phyloP scores from a whole-genome alignment of 345 rosid genomes.

The Eucalyptus cloeziana region DNA sequence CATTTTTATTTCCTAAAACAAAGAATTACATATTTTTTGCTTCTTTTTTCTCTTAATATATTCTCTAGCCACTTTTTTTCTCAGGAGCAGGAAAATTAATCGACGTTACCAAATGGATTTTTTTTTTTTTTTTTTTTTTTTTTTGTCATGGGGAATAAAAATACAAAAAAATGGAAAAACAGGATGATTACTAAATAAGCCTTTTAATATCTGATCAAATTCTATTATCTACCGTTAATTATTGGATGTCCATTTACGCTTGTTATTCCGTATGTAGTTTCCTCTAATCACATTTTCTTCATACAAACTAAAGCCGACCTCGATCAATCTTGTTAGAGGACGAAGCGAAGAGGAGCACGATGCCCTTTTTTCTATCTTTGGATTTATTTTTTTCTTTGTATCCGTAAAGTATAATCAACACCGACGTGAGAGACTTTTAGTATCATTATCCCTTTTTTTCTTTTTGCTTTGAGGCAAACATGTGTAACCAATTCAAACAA shows the following conservation, averaged over 20 bases:
- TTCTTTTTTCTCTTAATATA: too few relatives aligned
- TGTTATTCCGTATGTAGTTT: neutral
- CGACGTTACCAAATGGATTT: accelerated
- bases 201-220: neutral
- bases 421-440: neutral
- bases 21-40: too few relatives aligned
- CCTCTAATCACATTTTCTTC: neutral
- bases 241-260: neutral
- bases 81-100: accelerated
- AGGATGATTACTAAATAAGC: accelerated
- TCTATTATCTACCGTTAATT: neutral
- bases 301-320: neutral
- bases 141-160: too few relatives aligned
- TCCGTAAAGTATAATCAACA: neutral
- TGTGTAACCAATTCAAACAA: neutral
- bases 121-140: too few relatives aligned
- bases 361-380: neutral
- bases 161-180: too few relatives aligned
- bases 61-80: too few relatives aligned
- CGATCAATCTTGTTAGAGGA: neutral
- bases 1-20: too few relatives aligned
- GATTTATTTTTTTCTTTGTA: neutral
- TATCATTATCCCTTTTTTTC: neutral
- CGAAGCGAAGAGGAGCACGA: neutral
- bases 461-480: neutral